Percentiles rank a stretch among this genome's conserved stretches.
phyloP scores from a whole-genome alignment of 2,329 filamentous ascomycete genomes.

The Epichloe scottii region DNA sequence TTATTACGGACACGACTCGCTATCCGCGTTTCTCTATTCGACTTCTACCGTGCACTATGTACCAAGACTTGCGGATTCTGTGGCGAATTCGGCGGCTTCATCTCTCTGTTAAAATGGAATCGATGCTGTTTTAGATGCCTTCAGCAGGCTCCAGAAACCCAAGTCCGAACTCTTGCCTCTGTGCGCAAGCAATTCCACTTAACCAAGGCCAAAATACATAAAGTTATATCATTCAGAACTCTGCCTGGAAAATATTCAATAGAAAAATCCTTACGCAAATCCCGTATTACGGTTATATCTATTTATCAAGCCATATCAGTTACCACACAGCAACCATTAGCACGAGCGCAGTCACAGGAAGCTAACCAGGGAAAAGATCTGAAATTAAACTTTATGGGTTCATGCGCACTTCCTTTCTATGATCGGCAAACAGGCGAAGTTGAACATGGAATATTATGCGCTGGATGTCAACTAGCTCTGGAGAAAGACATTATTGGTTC shows the following conservation, averaged over 20 bases:
- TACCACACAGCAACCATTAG: not conserved
- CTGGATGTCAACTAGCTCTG: not conserved
- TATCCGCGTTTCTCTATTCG: not conserved
- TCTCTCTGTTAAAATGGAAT: not conserved
- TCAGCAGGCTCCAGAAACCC: not conserved
- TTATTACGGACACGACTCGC: not conserved
- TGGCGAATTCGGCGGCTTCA: not conserved
- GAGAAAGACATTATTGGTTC: not conserved
- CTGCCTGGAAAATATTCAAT: not conserved
- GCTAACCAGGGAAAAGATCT: not conserved
- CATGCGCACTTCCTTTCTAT: not conserved
- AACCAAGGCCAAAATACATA: not conserved
- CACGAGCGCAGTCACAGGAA: not conserved
- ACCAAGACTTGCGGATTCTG: not conserved
- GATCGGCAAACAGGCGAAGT: not conserved
- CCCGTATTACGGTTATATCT: not conserved
- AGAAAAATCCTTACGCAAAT: not conserved
- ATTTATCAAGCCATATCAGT: not conserved
- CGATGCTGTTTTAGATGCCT: not conserved
- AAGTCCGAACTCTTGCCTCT: not conserved
- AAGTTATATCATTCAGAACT: not conserved
- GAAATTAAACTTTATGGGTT: not conserved
- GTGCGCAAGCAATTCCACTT: not conserved
- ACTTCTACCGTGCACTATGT: not conserved
- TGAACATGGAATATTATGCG: not conserved